A percentile compares a stretch with the other conserved stretches of the same genome.
Conservation (phyloP, 169 alveolate species). For the Eimeria sp. region DNA sequence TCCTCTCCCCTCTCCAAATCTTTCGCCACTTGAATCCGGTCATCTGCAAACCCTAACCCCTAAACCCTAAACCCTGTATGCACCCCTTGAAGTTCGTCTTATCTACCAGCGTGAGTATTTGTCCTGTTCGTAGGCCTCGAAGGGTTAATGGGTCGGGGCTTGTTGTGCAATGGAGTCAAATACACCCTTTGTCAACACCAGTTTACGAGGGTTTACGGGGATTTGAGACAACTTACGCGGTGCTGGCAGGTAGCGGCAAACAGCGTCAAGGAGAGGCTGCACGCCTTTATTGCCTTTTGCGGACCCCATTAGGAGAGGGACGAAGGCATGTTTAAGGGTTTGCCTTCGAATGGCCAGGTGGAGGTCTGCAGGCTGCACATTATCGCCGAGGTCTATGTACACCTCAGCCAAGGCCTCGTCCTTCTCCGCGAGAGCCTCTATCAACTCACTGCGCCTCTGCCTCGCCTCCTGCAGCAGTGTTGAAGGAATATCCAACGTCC, state of each 20-base stretch:
- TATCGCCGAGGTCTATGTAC: conserved; percentile 87
- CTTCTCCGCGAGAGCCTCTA: conserved; percentile 94
- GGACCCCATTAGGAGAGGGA: conserved; percentile 97
- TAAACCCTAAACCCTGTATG: not conserved
- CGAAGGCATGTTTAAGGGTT: conserved; percentile 87
- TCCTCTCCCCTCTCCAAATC: conserved; percentile 86
- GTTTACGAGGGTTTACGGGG: not conserved
- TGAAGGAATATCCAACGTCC: conserved; percentile 90
- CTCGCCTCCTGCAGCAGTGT: conserved; percentile 81
- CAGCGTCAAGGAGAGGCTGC: conserved; percentile 96
- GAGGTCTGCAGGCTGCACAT: not conserved
- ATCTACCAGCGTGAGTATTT: not conserved
- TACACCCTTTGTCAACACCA: not conserved
- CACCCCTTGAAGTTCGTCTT: not conserved
- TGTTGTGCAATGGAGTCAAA: no score
- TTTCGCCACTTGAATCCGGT: conserved; percentile 85
- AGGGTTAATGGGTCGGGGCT: not conserved
- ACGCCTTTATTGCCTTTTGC: conserved; percentile 98
- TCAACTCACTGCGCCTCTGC: conserved; percentile 88
- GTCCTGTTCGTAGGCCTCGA: not conserved
- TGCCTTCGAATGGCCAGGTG: conserved; percentile 84
- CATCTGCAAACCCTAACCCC: conserved; percentile 69
- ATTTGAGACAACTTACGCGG: conserved; percentile 35
- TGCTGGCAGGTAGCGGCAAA: conserved; percentile 95
- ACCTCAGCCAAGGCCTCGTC: conserved; percentile 97